Percentiles rank a stretch among this genome's conserved stretches.
These are phyloP conservation scores for Vararia minispora DNA, from an alignment of 768 basidiomycete species.

Conservation along the genomic window DNA sequence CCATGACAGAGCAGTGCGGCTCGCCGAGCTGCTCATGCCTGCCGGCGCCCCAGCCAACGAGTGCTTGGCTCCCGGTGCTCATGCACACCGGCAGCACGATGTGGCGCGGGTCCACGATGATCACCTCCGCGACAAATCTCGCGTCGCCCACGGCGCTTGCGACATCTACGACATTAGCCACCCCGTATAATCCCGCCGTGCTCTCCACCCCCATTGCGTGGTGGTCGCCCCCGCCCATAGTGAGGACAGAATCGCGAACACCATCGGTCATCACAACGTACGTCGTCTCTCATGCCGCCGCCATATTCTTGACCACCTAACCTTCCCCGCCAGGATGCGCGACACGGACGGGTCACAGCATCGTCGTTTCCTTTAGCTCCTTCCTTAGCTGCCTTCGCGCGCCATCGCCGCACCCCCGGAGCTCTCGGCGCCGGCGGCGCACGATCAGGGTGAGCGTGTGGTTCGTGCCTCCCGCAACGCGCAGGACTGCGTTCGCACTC, in stretches of 20 bases:
- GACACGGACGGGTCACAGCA: conserved; percentile 41
- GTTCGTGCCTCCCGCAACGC: conserved; percentile 64
- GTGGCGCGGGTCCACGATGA: conserved; percentile 66
- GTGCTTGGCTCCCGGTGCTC: conserved; percentile 16
- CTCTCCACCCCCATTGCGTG: conserved; percentile 41
- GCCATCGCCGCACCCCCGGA: conserved; percentile 76
- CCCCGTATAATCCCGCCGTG: conserved; percentile 5
- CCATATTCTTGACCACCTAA: conserved; percentile 39
- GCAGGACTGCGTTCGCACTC: conserved; percentile 23
- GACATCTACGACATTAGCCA: conserved; percentile 33
- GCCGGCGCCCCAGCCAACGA: conserved; percentile 76
- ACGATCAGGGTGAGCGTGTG: conserved; percentile 62
- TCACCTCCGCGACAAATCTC: conserved; percentile 24
- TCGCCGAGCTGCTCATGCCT: conserved; percentile 79
- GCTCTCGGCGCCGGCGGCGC: conserved; percentile 22
- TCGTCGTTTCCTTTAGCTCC: conserved; percentile 14
- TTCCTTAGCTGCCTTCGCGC: conserved; percentile 60
- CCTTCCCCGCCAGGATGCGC: conserved; percentile 24
- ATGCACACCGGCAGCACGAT: conserved; percentile 37
- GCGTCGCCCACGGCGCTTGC: conserved; percentile 15
- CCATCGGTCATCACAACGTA: conserved; percentile 50
- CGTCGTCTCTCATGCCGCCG: conserved; percentile 77
- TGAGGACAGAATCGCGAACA: conserved; percentile 44
- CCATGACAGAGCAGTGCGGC: conserved; percentile 13
- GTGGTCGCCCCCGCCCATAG: conserved; percentile 81